Conservation (phyloP, 495 filamentous ascomycete genomes). For the Cenococcum geophilum region DNA sequence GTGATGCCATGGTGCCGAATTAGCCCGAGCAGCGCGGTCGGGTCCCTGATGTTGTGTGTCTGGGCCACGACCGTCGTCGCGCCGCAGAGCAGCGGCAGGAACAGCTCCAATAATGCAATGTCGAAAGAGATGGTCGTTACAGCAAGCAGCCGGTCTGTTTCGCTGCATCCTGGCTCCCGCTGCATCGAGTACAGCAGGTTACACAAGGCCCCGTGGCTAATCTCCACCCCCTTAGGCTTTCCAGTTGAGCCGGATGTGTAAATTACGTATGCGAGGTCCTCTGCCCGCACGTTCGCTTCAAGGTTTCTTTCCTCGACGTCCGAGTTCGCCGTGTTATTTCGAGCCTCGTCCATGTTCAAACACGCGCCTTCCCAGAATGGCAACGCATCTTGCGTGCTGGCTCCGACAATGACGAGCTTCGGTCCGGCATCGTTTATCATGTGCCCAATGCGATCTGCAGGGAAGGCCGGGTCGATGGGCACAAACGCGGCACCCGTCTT, state of each 20-base stretch:
- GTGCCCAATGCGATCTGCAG: constrained; percentile 15
- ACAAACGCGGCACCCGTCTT: constrained; percentile 20
- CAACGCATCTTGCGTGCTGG: neutral
- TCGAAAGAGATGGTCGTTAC: constrained; percentile 21
- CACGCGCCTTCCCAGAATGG: no score
- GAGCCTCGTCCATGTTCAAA: no score
- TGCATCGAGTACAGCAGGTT: constrained; percentile 31
- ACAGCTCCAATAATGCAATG: constrained; percentile 13
- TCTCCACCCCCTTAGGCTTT: constrained; percentile 36
- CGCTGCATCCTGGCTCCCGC: constrained; percentile 17
- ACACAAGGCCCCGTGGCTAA: constrained; percentile 45
- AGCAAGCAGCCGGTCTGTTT: constrained; percentile 15
- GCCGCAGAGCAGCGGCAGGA: constrained; percentile 7
- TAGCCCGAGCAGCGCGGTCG: constrained; percentile 21
- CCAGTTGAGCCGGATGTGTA: constrained; percentile 23
- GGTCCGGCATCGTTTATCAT: constrained; percentile 17
- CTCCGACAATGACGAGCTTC: constrained; percentile 12
- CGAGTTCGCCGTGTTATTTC: no score
- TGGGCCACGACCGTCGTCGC: constrained; percentile 19
- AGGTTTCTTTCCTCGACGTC: neutral
- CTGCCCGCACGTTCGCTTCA: neutral
- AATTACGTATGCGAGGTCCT: constrained; percentile 14
- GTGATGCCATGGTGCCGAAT: constrained; percentile 29
- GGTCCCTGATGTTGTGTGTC: constrained; percentile 18
- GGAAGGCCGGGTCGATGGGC: constrained; percentile 19